Evolutionary conservation across 2,329 filamentous ascomycete genomes (phyloP).

Genomic region (Colletotrichum horii): DNA sequence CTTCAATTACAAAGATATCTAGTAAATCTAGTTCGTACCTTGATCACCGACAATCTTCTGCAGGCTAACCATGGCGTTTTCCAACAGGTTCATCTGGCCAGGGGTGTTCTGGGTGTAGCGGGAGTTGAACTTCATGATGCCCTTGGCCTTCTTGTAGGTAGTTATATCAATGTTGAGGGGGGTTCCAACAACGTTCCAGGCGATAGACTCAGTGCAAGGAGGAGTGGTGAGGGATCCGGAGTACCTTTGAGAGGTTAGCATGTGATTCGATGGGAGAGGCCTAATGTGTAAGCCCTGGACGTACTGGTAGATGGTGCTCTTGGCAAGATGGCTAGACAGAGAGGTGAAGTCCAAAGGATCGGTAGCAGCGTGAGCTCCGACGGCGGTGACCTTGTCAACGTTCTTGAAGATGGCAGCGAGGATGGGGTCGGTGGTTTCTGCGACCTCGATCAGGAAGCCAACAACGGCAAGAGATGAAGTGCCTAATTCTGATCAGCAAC

Average conservation of each 20-base stretch:
- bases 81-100: conserved; percentile 48
- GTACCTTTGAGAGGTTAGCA: conserved; percentile 42
- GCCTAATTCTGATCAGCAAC: conserved; percentile 27
- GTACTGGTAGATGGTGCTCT: conserved; percentile 45
- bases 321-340: conserved; percentile 40
- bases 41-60: neutral
- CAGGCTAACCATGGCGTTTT: conserved; percentile 14
- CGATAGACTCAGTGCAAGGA: conserved; percentile 63
- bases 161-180: conserved; percentile 51
- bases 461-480: conserved; percentile 38
- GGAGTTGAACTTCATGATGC: conserved; percentile 60
- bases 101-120: conserved; percentile 57
- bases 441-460: conserved; percentile 40
- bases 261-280: rapidly evolving
- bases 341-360: conserved; percentile 46
- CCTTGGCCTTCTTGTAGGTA: conserved; percentile 58
- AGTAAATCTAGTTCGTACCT: conserved; percentile 13
- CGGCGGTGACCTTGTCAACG: conserved; percentile 39
- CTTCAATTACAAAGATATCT: neutral
- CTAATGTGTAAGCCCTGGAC: neutral
- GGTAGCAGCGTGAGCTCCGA: conserved; percentile 42
- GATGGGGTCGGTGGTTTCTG: conserved; percentile 28
- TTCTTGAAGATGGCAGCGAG: conserved; percentile 42
- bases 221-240: conserved; percentile 67
- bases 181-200: conserved; percentile 55